A percentile compares a stretch with the other conserved stretches of the same genome.
Evolutionary conservation across 192 early-diverging fungal species (phyloP).

Genomic region (Coemansia sp.): DNA sequence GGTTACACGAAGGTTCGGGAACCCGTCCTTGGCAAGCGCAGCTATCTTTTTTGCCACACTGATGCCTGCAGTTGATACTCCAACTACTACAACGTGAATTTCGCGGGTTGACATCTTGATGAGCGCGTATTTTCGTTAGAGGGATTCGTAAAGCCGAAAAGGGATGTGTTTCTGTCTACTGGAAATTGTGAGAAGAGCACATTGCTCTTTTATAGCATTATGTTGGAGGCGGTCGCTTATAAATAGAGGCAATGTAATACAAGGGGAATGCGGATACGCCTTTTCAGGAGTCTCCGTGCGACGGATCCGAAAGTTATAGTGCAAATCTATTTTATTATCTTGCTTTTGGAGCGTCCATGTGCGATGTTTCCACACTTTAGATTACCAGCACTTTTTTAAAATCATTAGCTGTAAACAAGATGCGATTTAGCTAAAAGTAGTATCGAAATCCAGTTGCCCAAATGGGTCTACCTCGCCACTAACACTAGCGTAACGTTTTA

Average conservation of each 20-base stretch:
- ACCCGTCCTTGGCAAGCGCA: slow-evolving; percentile 28
- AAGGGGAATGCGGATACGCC: background rate
- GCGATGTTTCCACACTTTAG: background rate
- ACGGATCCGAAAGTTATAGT: background rate
- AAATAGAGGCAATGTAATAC: slow-evolving; percentile 26
- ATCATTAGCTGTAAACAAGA: too few species aligned
- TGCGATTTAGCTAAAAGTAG: too few species aligned
- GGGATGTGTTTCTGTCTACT: background rate
- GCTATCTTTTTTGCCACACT: slow-evolving; percentile 44
- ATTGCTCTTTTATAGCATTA: slow-evolving; percentile 44
- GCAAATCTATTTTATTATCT: background rate
- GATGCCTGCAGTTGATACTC: slow-evolving; percentile 55
- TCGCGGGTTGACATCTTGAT: slow-evolving; percentile 60
- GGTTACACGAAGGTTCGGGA: slow-evolving; percentile 50
- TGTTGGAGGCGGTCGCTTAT: background rate
- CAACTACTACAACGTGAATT: slow-evolving; percentile 57
- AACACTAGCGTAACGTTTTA: too few species aligned
- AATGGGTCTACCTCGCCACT: too few species aligned
- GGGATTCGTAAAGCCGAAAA: background rate
- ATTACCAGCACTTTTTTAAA: background rate
- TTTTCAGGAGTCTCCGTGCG: background rate
- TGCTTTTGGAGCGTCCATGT: background rate
- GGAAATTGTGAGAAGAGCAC: background rate
- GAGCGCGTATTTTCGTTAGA: slow-evolving; percentile 3
- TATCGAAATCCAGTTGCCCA: too few species aligned